These are phyloP conservation scores for Candida tunisiensis DNA, from an alignment of 1,139 yeast species.

Conservation along the genomic window DNA sequence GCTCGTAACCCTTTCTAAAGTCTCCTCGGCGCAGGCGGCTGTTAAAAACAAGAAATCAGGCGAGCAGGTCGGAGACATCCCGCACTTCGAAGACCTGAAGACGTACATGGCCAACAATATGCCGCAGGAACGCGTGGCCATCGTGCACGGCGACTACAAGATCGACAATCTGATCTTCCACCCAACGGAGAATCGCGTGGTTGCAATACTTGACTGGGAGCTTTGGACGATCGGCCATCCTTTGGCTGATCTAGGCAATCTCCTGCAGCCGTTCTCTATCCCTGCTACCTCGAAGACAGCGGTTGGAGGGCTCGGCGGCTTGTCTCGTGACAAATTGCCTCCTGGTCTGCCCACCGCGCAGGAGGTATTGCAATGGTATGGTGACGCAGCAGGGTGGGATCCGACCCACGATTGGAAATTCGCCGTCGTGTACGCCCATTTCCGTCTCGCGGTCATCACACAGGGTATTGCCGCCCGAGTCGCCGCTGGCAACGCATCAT, in stretches of 20 bases:
- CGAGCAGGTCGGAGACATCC: conserved; percentile 32
- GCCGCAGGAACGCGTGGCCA: conserved; percentile 30
- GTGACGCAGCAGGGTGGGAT: conserved; percentile 14
- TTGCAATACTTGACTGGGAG: conserved; percentile 56
- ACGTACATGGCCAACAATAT: conserved; percentile 30
- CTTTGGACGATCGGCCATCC: conserved; percentile 56
- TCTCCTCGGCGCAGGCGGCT: conserved; percentile 32
- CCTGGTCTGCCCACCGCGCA: conserved; percentile 14
- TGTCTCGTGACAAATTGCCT: conserved; percentile 3
- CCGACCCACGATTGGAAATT: conserved; percentile 28
- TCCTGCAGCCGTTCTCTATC: conserved; percentile 39
- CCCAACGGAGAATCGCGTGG: conserved; percentile 29
- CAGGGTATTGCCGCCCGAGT: conserved; percentile 56
- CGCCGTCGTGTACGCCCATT: conserved; percentile 43
- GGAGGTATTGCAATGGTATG: conserved; percentile 11
- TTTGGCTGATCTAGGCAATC: conserved; percentile 43
- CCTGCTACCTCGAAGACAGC: conserved; percentile 13
- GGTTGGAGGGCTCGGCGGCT: neutral
- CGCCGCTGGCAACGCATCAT: conserved; percentile 40
- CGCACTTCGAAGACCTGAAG: conserved; percentile 28
- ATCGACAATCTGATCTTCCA: conserved; percentile 46
- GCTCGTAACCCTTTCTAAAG: conserved; percentile 29
- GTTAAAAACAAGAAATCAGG: conserved; percentile 13
- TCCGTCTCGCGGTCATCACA: conserved; percentile 41
- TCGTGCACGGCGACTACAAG: conserved; percentile 56